Evolutionary conservation across 1,139 yeast species (phyloP).

Genomic region (Casaregolazyma suthepensis): DNA sequence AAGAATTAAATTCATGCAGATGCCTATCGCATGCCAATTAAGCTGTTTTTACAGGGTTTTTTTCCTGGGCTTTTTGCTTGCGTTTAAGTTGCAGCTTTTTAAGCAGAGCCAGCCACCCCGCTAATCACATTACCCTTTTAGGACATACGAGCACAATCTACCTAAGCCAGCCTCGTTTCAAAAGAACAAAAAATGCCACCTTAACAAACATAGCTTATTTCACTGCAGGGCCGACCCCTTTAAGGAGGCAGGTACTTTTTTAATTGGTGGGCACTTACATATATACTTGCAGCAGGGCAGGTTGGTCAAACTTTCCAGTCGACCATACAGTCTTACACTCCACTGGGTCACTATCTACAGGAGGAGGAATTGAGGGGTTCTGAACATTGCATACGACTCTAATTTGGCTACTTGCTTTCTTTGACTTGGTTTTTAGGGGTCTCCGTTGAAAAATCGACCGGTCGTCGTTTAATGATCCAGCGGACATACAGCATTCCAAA

Average conservation of each 20-base stretch:
- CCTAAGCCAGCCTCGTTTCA: background rate
- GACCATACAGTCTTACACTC: background rate
- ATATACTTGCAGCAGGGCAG: background rate
- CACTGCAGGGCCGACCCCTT: background rate
- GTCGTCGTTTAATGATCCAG: background rate
- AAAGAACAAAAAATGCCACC: background rate
- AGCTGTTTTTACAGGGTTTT: background rate
- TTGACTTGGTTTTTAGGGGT: background rate
- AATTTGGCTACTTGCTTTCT: background rate
- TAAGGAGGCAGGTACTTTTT: background rate
- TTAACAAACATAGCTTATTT: background rate
- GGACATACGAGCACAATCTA: background rate
- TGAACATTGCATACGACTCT: background rate
- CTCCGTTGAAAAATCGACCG: background rate
- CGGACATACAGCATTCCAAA: background rate
- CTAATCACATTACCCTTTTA: slow-evolving; percentile 7
- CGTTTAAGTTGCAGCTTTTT: background rate
- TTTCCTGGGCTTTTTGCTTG: background rate
- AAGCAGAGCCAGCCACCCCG: slow-evolving; percentile 5
- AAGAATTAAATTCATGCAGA: too few species aligned
- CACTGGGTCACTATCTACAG: background rate
- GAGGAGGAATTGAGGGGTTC: background rate
- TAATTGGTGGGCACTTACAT: background rate
- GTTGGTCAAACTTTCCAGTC: background rate
- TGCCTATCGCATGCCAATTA: too few species aligned